Evolutionary conservation across 2,329 filamentous ascomycete species (phyloP), one percentile per base, ranked within the genome.

Genomic region (Penicillium sp.): DNA sequence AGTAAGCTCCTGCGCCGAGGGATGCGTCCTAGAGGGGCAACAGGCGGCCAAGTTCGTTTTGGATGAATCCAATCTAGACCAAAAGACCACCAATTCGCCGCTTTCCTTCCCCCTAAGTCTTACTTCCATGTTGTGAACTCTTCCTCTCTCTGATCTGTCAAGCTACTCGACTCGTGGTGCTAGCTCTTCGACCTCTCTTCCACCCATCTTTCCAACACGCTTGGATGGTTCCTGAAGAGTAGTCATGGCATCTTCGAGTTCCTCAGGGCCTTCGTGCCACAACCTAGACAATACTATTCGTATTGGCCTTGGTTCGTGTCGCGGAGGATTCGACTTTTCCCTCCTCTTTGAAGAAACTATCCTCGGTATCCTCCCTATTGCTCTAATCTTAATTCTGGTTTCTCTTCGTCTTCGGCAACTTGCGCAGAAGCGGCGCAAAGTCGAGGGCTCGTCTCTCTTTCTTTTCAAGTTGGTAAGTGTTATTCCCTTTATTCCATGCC

Each of bases 271-370:
- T 37, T 60, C 55, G 46, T 73, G 70, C 60, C 61, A 51, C 18
- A 61, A 64, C 53, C 56, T 69, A 34, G 71, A 74, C 56, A 68
- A 73, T 51, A 64, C 66, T 7, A 60, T 75, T 30, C 65, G 61
- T 21, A 65, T 67, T 47, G 65, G 66, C 52, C 69, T 68, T 9
- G 51, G 59, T 17, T 59, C 61, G 32, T 75, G 73, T 64, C 68
- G 71, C 18, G 68, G 68, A 17, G 68, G 65, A 10, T 76, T 77
- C 54, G 75, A 77, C 50, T 77, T 78, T 54, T 75, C 75, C 18
- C 65, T 77, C 39, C 63, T 78, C n/a, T 78, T 78, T 49, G 75
- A 78, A 54, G 74, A 78, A 50, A 67, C 67, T 2, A 69, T 77
- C 29, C 61, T 77, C 40, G 61, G 65, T 17, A 65, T 74, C 23